Percentiles rank a stretch among this genome's conserved stretches.
These are phyloP conservation scores for Rhynchospora pubera DNA, from an alignment of 176 grass and related monocot species.

Conservation along the genomic window DNA sequence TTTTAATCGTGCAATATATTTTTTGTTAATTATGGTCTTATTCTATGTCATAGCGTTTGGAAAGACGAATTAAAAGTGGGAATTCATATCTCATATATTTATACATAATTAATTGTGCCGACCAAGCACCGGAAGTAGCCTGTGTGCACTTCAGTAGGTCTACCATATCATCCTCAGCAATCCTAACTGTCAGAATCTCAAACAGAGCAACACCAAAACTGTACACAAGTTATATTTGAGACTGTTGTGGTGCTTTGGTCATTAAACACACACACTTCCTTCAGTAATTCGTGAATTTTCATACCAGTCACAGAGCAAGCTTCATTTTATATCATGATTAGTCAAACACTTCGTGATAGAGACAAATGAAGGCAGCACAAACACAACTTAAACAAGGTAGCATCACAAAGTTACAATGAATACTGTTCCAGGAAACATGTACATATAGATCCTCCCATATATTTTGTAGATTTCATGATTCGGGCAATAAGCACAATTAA, in stretches of 20 bases:
- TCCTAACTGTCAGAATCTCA: conserved; percentile 66
- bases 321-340: not conserved
- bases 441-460: not conserved
- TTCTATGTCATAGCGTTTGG: no score
- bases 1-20: no score
- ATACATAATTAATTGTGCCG: no score
- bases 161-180: conserved; percentile 24
- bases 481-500: not conserved
- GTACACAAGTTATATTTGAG: conserved; percentile 17
- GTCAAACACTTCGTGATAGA: not conserved
- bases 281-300: no score
- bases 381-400: not conserved
- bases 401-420: not conserved
- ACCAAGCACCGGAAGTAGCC: no score
- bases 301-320: not conserved
- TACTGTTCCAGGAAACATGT: not conserved
- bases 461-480: not conserved
- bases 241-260: no score
- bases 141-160: conserved; percentile 51
- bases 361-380: not conserved
- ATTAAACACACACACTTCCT: no score
- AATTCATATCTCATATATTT: no score
- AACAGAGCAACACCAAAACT: conserved; percentile 61
- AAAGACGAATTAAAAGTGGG: no score
- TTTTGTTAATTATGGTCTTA: no score